phyloP scores from a whole-genome alignment of 2,329 filamentous ascomycete genomes.

The Coniochaeta ligniaria region DNA sequence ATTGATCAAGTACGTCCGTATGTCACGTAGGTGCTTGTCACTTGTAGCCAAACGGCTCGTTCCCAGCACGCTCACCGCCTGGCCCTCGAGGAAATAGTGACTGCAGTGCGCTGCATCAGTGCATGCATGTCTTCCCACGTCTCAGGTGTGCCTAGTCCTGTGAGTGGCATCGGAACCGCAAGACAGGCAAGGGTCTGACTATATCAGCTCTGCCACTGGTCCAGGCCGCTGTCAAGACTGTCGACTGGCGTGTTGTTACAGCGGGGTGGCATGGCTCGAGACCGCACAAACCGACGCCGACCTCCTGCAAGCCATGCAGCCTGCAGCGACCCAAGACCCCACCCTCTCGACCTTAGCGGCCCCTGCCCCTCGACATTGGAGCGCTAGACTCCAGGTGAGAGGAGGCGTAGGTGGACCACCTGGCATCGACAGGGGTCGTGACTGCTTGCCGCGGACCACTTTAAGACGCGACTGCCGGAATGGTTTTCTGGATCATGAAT shows the following conservation, averaged over 20 bases:
- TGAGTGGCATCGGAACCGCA: neutral
- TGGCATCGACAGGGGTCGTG: neutral
- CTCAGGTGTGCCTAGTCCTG: neutral
- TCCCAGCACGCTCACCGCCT: slow-evolving; percentile 2
- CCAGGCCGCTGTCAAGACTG: neutral
- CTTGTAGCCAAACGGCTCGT: neutral
- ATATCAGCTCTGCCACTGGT: neutral
- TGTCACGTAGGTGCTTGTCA: neutral
- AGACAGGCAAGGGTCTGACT: neutral
- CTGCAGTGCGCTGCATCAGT: neutral
- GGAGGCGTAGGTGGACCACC: neutral
- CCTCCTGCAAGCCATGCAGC: neutral
- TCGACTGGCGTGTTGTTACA: neutral
- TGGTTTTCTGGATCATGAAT: neutral
- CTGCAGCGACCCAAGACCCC: neutral
- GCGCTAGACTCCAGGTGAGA: neutral
- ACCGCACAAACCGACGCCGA: neutral
- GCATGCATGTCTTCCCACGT: neutral
- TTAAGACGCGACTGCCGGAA: neutral
- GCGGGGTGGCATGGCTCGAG: neutral
- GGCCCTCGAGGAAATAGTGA: neutral
- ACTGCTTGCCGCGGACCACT: slow-evolving; percentile 1
- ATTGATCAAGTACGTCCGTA: neutral
- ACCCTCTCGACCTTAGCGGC: neutral
- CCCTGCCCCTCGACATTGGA: neutral